A percentile compares a stretch with the other conserved stretches of the same genome.
phyloP scores from a whole-genome alignment of 805 yeast species.

The Metschnikowia proteae region DNA sequence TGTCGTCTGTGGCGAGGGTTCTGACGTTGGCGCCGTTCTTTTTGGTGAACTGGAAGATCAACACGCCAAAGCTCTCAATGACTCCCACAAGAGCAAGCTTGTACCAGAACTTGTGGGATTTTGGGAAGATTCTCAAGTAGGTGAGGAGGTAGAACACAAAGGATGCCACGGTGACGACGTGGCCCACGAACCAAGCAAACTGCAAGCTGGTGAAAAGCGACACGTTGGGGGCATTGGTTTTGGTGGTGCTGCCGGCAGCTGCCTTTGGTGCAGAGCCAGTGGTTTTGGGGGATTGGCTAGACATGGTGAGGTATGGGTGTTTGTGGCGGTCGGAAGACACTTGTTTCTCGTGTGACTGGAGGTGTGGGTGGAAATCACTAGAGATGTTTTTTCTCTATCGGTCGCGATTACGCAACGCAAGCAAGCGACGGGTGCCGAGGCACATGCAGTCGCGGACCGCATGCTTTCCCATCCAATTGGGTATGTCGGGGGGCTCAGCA shows the following conservation, averaged over 20 bases:
- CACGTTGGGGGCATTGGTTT: not conserved
- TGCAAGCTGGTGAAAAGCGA: constrained; percentile 44
- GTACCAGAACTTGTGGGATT: constrained; percentile 43
- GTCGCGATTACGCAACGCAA: constrained; percentile 4
- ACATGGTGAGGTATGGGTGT: not conserved
- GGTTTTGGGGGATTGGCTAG: not conserved
- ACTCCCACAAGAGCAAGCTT: constrained; percentile 60
- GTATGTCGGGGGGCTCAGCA: not conserved
- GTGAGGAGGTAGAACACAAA: constrained; percentile 31
- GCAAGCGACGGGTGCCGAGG: not conserved
- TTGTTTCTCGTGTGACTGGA: not conserved
- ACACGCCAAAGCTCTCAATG: constrained; percentile 70
- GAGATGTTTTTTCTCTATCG: not conserved
- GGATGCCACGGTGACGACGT: constrained; percentile 32
- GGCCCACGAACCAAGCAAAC: constrained; percentile 70
- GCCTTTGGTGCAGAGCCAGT: not conserved
- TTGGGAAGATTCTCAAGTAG: constrained; percentile 27
- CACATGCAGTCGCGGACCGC: constrained; percentile 3
- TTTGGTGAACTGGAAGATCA: constrained; percentile 53
- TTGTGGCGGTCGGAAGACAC: not conserved
- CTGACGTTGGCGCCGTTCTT: constrained; percentile 25
- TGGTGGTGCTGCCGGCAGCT: not conserved
- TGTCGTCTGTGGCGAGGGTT: constrained; percentile 48
- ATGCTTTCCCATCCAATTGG: not conserved
- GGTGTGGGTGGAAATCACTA: not conserved